Base-by-base conservation (phyloP, 176 grass and related monocot species). In the Rhipidocladum racemiflorum region DNA sequence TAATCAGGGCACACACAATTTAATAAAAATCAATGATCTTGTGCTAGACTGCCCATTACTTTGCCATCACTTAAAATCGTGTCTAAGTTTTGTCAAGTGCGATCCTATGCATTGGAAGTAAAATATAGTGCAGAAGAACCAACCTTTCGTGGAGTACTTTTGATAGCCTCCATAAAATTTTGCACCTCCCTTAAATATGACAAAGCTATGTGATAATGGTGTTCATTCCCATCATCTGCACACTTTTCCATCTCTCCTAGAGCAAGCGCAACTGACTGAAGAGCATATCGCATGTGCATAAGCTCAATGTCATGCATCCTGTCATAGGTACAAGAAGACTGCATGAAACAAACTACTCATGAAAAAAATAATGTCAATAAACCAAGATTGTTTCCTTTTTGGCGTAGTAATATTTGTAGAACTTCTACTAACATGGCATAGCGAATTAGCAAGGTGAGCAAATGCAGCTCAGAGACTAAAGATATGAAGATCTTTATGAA, bases 221-320 rank as follows among this genome's bases (percentile, higher is more conserved):
- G 65, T 17, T 87, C 84, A 85, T 83, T 79, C 68, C 82, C 88
- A 70, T 80, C 81, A 73, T 42, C 60, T 76, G 74, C 27, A 76
- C 81, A 80, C 77, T 77, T 89, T 75, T 90, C 95, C 86, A 97
- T 94, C 76, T 83, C 87, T 81, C 90, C 91, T 65, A 97, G 65
- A 91, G 95, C 86, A 86, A 97, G 91, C 3, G 70, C 84, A 79
- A 84, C 84, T 61, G 90, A 97, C 68, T 97, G 92, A 79, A 97
- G 90, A 84, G 84, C 88, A 92, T 92, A 97, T 45, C 86, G 59
- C 95, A 97, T 97, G 80, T 93, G 92, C 88, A 97, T 76, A 60
- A 97, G 90, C 85, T 94, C 95, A 32, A 97, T 87, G 72, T 97
- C 95, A 87, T 85, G 90, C 87, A 90, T 86, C 90, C 95, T 97